A percentile compares a stretch with the other conserved stretches of the same genome.
phyloP scores from a whole-genome alignment of 345 rosid species.

The Hypericum perforatum region DNA sequence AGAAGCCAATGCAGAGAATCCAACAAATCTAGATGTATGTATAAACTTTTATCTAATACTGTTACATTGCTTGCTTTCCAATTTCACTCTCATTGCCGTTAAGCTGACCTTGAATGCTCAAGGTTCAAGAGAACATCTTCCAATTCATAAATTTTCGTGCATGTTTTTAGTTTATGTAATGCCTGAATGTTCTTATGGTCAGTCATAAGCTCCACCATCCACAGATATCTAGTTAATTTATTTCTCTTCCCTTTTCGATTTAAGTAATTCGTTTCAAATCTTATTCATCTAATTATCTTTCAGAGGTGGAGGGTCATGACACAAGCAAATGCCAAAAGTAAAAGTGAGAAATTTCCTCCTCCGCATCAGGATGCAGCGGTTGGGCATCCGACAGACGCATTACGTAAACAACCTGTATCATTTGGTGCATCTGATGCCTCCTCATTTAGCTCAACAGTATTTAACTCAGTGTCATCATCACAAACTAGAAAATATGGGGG shows the following conservation, averaged over 20 bases:
- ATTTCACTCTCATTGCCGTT: too few species aligned
- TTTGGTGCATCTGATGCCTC: constrained; percentile 33
- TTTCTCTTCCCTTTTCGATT: too few species aligned
- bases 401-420: constrained; percentile 35
- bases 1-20: constrained; percentile 83
- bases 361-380: constrained; percentile 87
- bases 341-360: constrained; percentile 91
- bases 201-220: too few species aligned
- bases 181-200: too few species aligned
- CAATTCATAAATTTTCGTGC: too few species aligned
- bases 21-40: constrained; percentile 51
- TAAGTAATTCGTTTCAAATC: too few species aligned
- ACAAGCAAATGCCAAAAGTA: constrained; percentile 60
- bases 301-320: constrained; percentile 26
- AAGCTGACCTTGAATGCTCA: too few species aligned
- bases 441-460: constrained; percentile 23
- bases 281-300: not conserved
- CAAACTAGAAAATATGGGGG: constrained; percentile 26
- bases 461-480: constrained; percentile 28
- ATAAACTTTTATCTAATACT: not conserved
- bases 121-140: too few species aligned
- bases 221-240: too few species aligned
- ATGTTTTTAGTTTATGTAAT: too few species aligned
- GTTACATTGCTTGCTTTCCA: too few species aligned
- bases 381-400: constrained; percentile 36